Percentiles rank a stretch among this genome's conserved stretches.
Evolutionary conservation across 1,139 yeast genomes (phyloP).

Genomic region (Kodamaea fungicola): DNA sequence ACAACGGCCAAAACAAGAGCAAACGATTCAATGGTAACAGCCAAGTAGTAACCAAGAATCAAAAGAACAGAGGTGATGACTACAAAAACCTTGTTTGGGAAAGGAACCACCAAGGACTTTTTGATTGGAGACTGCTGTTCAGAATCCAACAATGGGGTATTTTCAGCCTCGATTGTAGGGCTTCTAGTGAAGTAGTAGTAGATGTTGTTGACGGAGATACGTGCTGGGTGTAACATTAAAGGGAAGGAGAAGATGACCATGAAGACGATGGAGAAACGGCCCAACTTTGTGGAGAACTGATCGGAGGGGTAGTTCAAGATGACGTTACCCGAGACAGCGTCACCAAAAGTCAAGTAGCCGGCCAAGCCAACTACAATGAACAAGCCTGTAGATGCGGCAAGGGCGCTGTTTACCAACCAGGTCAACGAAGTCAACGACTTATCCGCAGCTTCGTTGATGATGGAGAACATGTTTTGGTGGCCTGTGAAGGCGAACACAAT

Average conservation of each 20-base stretch:
- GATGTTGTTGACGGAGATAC: conserved; percentile 80
- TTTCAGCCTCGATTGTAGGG: conserved; percentile 7
- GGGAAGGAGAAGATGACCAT: conserved; percentile 90
- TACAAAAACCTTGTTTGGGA: conserved; percentile 47
- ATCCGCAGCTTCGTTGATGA: conserved; percentile 50
- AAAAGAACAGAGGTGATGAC: conserved; percentile 46
- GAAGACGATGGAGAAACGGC: conserved; percentile 70
- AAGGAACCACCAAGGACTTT: conserved; percentile 38
- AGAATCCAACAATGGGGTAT: conserved; percentile 12
- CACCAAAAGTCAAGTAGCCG: conserved; percentile 47
- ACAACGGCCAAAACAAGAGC: conserved; percentile 55
- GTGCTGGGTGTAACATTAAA: conserved; percentile 86
- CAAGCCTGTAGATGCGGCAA: conserved; percentile 34
- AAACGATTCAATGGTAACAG: conserved; percentile 47
- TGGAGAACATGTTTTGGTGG: conserved; percentile 50
- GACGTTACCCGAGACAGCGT: conserved; percentile 65
- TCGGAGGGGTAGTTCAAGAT: conserved; percentile 61
- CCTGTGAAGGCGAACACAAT: conserved; percentile 50
- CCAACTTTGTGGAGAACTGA: conserved; percentile 50
- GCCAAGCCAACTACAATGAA: conserved; percentile 40
- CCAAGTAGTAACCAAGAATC: conserved; percentile 40
- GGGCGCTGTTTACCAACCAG: conserved; percentile 52
- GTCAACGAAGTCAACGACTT: conserved; percentile 51
- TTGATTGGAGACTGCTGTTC: conserved; percentile 15
- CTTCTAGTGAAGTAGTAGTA: conserved; percentile 40